Evolutionary conservation across 495 filamentous ascomycete genomes (phyloP).

Genomic region (Articulospora tetracladia): DNA sequence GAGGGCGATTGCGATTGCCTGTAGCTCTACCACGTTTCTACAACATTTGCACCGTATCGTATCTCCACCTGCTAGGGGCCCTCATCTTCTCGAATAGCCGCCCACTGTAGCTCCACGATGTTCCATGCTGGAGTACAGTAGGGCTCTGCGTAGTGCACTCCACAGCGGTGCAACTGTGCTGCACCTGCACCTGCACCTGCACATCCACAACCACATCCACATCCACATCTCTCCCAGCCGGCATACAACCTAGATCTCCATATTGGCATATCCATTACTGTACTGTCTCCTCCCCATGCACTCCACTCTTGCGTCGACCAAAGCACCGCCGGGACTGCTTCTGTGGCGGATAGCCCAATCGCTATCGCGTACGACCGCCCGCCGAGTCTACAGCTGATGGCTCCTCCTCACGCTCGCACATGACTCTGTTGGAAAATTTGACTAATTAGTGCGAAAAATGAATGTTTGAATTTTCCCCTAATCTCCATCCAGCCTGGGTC

Average conservation of each 20-base stretch:
- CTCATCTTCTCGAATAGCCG: neutral
- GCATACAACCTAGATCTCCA: slow-evolving; percentile 1
- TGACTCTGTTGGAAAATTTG: neutral
- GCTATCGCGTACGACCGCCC: neutral
- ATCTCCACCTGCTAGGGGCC: neutral
- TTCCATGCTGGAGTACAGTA: slow-evolving; percentile 11
- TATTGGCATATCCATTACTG: neutral
- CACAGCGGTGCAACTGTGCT: too few species aligned
- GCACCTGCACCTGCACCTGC: neutral
- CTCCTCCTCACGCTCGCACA: neutral
- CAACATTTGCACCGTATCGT: neutral
- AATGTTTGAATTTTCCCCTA: neutral
- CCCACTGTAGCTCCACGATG: slow-evolving; percentile 1
- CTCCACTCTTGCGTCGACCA: neutral
- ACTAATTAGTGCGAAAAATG: neutral
- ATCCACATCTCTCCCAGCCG: too few species aligned
- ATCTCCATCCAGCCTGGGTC: neutral
- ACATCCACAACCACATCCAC: neutral
- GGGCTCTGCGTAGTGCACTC: neutral
- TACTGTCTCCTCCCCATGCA: neutral
- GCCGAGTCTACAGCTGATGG: neutral
- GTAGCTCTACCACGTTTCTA: neutral
- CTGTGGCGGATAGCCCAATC: neutral
- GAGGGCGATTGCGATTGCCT: neutral
- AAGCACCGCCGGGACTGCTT: neutral